Base-by-base conservation (phyloP, 805 yeast genomes). In the Barnettozyma californica region DNA sequence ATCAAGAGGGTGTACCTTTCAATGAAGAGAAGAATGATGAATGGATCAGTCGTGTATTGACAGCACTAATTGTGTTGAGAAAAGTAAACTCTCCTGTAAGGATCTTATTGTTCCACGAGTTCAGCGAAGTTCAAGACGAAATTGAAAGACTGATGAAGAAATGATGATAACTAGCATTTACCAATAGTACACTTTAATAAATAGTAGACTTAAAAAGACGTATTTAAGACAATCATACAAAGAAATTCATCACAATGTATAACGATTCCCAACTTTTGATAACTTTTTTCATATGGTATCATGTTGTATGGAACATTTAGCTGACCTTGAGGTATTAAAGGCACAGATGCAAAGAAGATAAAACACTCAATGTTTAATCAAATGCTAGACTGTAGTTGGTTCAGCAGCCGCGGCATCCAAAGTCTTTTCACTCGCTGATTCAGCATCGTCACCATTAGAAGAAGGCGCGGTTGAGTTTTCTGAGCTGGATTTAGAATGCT, bases 11-110 rank as follows among this genome's bases (percentile, higher is more conserved):
- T 7, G 41, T 43, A 14, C 39, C 57, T 2, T 60, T 53, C 19
- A 60, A 68, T 14, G 87, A 81, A 53, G 78, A 73, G 49, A 74
- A 69, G 41, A 73, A 73, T 21, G 82, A 78, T 19, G 55, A 68
- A 18, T 84, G 91, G 91, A 74, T 72, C 47, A 66, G 67, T 29
- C 69, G 88, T 40, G 68, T 80, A 1, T 53, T 64, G n/a, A 58
- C 63, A 0, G 53, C 62, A 6, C 26, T 54, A 11, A 44, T 59
- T n/a, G 36, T 60, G 3, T 47, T 61, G 11, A 47, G 51, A 25
- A 55, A 56, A 26, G 48, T 51, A 14, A 55, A 55, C 8, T 38
- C 45, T n/a, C 44, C 49, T 10, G 53, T 54, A 35, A 49, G 49
- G 34, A 41, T 60, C 33, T 53, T 47, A 35, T 26, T 61, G 5